Conservation (phyloP, 768 basidiomycete genomes). For the Termitomyces sp. region DNA sequence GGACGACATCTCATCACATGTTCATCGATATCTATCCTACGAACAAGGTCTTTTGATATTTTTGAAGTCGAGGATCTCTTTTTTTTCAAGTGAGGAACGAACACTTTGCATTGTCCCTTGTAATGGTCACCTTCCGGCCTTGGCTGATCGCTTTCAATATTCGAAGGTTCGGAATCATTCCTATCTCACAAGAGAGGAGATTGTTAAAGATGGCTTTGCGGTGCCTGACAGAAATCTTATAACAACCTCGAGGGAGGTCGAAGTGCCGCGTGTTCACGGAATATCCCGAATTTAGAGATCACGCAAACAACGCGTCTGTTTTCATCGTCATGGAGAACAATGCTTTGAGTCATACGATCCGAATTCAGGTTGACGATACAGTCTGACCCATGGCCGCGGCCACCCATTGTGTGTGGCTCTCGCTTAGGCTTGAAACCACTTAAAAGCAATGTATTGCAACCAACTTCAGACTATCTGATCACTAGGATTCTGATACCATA, state of each 20-base stretch:
- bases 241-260: neutral
- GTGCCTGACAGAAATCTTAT: slow-evolving; percentile 3
- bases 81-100: no score
- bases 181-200: no score
- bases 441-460: neutral
- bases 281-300: slow-evolving; percentile 11
- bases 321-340: slow-evolving; percentile 9
- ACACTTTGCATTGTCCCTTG: neutral
- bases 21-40: no score
- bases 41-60: no score
- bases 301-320: neutral
- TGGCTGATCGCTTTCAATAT: neutral
- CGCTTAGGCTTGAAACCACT: neutral
- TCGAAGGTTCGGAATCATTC: no score
- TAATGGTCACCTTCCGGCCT: neutral
- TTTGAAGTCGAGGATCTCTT: no score
- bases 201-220: neutral
- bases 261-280: slow-evolving; percentile 13
- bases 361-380: neutral
- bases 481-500: neutral
- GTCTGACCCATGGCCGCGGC: neutral
- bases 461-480: neutral
- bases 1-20: no score
- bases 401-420: neutral
- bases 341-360: neutral